Evolutionary conservation across 2,329 filamentous ascomycete genomes (phyloP), one percentile per base, ranked within the genome.

Genomic region (Xylaria sp.): DNA sequence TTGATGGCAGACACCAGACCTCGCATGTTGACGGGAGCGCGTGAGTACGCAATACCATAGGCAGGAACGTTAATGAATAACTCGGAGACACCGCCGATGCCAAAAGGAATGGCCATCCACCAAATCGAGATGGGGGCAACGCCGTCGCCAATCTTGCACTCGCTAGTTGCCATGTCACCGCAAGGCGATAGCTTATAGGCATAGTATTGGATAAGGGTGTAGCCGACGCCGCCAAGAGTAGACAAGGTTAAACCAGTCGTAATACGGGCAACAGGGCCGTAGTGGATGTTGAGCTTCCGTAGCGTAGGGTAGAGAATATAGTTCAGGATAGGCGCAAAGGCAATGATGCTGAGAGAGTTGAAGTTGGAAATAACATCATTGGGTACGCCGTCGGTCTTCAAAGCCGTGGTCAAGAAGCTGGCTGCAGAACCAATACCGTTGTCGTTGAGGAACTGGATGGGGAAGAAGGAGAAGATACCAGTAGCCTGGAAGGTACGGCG

Each of bases 381-480:
- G 43, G 81, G 81, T 1, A 80, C 80, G 27, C 81, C 81, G 54
- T 82, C 76, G 9, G 81, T 83, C 5, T 72, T 73, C 72, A 84
- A 72, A 65, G 80, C 80, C 11, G 80, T 82, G 10, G 75, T 78
- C 70, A 83, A 72, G 71, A 80, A 83, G 46, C 73, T 81, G 17
- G 79, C 76, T 0, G 83, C 76, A 4, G 75, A 75, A 15, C 84
- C 84, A 27, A 86, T 78, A 67, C 84, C 83, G 62, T 78, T 77
- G 70, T 80, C 78, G 71, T 80, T 80, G 52, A 79, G 67, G 67
- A 75, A 78, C 67, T 81, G 69, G 69, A 80, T 72, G 67, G 82
- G 78, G 72, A 79, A 79, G 72, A 80, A 85, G 75, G 81, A 84
- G 63, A 84, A 77, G 71, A 86, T 90, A n/a, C 87, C 85, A 59